These are phyloP conservation scores for Penicillium pancosmium DNA, from an alignment of 495 filamentous ascomycete genomes.

Conservation along the genomic window DNA sequence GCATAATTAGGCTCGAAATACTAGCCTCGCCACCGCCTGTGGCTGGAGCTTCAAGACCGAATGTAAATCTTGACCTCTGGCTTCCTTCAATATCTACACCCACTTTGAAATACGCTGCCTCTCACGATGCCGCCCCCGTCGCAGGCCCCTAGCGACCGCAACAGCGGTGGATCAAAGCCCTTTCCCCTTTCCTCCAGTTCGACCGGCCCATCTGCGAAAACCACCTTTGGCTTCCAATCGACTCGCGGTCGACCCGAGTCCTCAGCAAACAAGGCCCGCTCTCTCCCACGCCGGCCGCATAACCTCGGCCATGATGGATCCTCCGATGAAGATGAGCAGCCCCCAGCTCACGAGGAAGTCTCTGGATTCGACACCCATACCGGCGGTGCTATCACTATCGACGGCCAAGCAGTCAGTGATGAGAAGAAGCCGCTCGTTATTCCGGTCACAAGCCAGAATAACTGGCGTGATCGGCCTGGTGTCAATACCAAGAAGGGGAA, in stretches of 20 bases:
- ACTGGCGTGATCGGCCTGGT: slow-evolving; percentile 65
- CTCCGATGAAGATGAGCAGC: slow-evolving; percentile 49
- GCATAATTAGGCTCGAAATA: background rate
- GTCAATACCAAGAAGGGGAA: slow-evolving; percentile 53
- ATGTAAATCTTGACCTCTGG: slow-evolving; percentile 1
- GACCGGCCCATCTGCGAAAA: slow-evolving; percentile 27
- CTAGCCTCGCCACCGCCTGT: slow-evolving; percentile 29
- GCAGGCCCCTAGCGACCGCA: slow-evolving; percentile 8
- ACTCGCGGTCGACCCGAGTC: slow-evolving; percentile 23
- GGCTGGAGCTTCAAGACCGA: slow-evolving; percentile 18
- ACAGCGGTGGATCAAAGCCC: slow-evolving; percentile 23
- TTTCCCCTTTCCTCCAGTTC: slow-evolving; percentile 35
- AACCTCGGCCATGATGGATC: slow-evolving; percentile 45
- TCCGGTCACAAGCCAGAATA: slow-evolving; percentile 63
- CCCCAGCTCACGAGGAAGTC: slow-evolving; percentile 51
- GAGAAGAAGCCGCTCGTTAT: slow-evolving; percentile 63
- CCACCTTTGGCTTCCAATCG: slow-evolving; percentile 40
- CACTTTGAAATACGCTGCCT: background rate
- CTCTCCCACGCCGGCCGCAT: slow-evolving; percentile 41
- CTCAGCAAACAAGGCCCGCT: slow-evolving; percentile 19
- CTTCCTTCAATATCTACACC: background rate
- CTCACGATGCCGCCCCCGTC: slow-evolving; percentile 27
- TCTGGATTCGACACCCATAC: slow-evolving; percentile 61
- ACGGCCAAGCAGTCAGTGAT: slow-evolving; percentile 30
- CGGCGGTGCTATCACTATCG: slow-evolving; percentile 55